Evolutionary conservation across 1,284 basidiomycete species (phyloP).

Genomic region (Ustilago tritici): DNA sequence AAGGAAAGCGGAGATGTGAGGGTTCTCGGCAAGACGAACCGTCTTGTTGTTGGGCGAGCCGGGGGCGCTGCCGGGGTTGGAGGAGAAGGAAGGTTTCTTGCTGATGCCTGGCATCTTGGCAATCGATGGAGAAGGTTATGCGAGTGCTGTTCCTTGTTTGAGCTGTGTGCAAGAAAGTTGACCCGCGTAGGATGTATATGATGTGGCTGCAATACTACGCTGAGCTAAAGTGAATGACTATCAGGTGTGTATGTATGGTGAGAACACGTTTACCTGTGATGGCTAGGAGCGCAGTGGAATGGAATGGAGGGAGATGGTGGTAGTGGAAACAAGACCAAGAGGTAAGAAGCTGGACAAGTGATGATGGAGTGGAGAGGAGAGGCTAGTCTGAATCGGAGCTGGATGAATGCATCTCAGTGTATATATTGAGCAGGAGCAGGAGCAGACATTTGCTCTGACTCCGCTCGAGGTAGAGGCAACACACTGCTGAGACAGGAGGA

Average conservation of each 20-base stretch:
- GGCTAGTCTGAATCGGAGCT: constrained; percentile 8
- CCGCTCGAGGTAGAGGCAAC: neutral
- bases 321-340: neutral
- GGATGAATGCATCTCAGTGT: constrained; percentile 11
- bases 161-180: too few species aligned
- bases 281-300: neutral
- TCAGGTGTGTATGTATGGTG: neutral
- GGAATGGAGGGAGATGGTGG: neutral
- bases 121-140: too few species aligned
- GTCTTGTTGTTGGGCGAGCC: constrained; percentile 35
- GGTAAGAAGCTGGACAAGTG: neutral
- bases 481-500: neutral
- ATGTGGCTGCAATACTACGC: neutral
- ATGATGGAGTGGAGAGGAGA: constrained; percentile 7
- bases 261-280: neutral
- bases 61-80: constrained; percentile 15
- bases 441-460: neutral
- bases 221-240: neutral
- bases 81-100: constrained; percentile 32
- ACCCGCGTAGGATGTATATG: neutral
- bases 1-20: constrained; percentile 55
- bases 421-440: constrained; percentile 10
- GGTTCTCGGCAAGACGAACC: constrained; percentile 41
- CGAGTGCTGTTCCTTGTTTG: too few species aligned
- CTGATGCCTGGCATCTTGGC: constrained; percentile 36